Evolutionary conservation across 441 rosid species (phyloP), one percentile per base, ranked within the genome.

Genomic region (Erodium trifolium): DNA sequence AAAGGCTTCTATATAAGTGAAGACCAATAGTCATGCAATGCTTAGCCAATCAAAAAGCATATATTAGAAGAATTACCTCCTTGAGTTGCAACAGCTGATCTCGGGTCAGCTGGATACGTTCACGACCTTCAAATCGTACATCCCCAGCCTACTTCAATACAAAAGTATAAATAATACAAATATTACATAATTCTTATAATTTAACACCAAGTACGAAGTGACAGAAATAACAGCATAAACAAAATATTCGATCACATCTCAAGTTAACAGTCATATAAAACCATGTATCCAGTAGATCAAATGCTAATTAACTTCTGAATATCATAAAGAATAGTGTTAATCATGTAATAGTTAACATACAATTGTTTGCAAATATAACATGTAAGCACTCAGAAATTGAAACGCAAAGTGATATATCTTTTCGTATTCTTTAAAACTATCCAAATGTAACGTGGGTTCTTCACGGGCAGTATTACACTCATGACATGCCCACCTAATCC

Each of bases 71-170:
- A 8, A 67, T 70, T 72, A 91, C 96, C 91, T 85, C 95, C 71
- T 76, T 80, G n/a, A 88, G 84, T 77, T 88, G 86, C 75, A 91
- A 77, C 62, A 93, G 81, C 77, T 88, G 93, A 16, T 93, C 91
- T 69, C 86, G 76, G 14, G 87, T 77, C 79, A 83, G 90, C 37
- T 68, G 80, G 75, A 94, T 76, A 65, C 82, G 72, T 65, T 92
- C 97, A 67, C 60, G 85, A 39, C 76, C 92, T 68, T 89, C 94
- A 75, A 87, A 84, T 67, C 86, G 80, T 0, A 79, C 72, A 74
- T 87, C 92, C 65, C 96, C 95, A 79, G 82, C 77, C 99, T 91
- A 73, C 3, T 55, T 16, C 62, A 55, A 14, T 55, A 55, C 16
- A 55, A 17, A 55, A 16, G 62, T 55, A 16, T 16, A 16, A 55